Evolutionary conservation across 192 early-diverging fungal genomes (phyloP).

Genomic region (Coemansia pectinata): DNA sequence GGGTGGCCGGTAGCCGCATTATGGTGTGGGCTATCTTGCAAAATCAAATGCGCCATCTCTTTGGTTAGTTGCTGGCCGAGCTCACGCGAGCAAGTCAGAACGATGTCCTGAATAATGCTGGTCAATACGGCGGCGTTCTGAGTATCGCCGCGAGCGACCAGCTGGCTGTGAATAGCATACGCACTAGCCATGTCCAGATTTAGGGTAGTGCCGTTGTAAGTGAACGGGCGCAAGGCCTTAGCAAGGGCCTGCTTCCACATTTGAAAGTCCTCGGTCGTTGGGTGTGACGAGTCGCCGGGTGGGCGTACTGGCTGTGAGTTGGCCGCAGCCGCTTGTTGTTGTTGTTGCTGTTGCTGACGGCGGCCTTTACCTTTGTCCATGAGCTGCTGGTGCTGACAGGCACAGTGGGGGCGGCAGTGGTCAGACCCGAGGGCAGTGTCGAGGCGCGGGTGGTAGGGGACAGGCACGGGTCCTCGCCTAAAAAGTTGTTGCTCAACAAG

Average conservation of each 20-base stretch:
- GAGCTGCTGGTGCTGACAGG: conserved; percentile 49
- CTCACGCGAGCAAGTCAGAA: conserved; percentile 16
- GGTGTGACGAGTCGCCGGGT: background rate
- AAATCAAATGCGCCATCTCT: conserved; percentile 9
- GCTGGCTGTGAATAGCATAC: background rate
- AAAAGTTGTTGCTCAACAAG: conserved; percentile 23
- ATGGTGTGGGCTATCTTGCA: conserved; percentile 3
- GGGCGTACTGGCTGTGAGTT: background rate
- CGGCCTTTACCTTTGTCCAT: conserved; percentile 42
- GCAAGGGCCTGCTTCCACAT: conserved; percentile 14
- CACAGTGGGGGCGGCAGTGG: conserved; percentile 33
- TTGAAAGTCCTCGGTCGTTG: conserved; percentile 18
- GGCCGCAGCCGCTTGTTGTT: conserved; percentile 4
- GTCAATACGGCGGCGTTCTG: conserved; percentile 3
- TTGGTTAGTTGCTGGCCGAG: background rate
- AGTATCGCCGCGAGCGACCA: conserved; percentile 13
- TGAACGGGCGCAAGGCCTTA: conserved; percentile 23
- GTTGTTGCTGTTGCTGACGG: conserved; percentile 28
- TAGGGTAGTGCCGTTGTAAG: conserved; percentile 10
- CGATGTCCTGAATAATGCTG: conserved; percentile 19
- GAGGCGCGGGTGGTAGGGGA: conserved; percentile 12
- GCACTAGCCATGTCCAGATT: conserved; percentile 15
- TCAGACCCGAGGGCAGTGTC: conserved; percentile 27
- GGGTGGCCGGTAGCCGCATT: background rate
- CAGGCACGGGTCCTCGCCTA: conserved; percentile 20